Conservation (phyloP, 106 monocot genomes). For the Narthecium ossifragum region DNA sequence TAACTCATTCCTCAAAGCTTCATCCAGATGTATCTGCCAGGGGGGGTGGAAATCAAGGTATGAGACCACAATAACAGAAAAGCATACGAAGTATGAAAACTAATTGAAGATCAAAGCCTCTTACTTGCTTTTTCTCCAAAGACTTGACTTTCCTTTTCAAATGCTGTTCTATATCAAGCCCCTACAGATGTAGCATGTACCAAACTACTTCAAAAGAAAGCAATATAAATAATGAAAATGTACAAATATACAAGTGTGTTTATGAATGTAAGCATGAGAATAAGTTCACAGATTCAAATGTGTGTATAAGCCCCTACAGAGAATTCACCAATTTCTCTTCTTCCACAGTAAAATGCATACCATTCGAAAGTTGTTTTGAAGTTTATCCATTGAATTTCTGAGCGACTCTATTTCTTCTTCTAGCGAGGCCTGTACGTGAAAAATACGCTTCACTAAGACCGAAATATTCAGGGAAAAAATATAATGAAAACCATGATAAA, state of each 20-base stretch:
- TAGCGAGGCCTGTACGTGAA: conserved; percentile 63
- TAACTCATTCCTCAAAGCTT: conserved; percentile 37
- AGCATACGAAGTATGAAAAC: neutral
- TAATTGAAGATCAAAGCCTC: conserved; percentile 1
- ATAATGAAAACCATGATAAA: neutral
- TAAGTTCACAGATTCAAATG: too few relatives aligned
- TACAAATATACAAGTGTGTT: neutral
- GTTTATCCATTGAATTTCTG: conserved; percentile 53
- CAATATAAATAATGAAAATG: neutral
- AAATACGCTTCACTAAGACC: neutral
- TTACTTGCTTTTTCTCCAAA: conserved; percentile 68
- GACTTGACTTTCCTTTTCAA: conserved; percentile 52
- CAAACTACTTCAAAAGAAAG: neutral
- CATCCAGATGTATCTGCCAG: conserved; percentile 48
- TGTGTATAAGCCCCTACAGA: neutral
- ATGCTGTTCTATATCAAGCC: conserved; percentile 87
- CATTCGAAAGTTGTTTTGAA: conserved; percentile 83
- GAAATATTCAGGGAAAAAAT: neutral
- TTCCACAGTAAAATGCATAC: conserved; percentile 21
- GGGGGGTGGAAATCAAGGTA: conserved; percentile 9
- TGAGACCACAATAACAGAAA: conserved; percentile 8
- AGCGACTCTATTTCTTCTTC: conserved; percentile 62
- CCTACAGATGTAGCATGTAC: conserved; percentile 36
- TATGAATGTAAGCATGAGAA: too few relatives aligned
- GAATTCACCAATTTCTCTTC: neutral